Evolutionary conservation across 2,329 filamentous ascomycete species (phyloP).

Genomic region (Mariannaea sp.): DNA sequence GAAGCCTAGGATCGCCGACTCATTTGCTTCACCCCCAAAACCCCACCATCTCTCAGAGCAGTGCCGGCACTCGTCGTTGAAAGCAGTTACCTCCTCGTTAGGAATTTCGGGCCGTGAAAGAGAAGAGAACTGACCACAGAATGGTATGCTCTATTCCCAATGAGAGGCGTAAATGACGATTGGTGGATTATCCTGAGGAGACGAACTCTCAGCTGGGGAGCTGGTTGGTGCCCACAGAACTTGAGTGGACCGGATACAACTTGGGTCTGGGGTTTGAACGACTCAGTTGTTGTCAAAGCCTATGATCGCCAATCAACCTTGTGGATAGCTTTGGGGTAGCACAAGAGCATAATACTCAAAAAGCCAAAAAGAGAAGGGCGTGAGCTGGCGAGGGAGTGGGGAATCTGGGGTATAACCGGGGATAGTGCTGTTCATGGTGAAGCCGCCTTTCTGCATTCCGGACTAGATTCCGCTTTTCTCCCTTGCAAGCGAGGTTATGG

Average conservation of each 20-base stretch:
- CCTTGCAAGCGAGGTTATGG: neutral
- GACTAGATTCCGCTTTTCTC: conserved; percentile 14
- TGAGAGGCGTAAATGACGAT: conserved; percentile 22
- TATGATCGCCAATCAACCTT: conserved; percentile 14
- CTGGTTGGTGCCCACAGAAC: conserved; percentile 14
- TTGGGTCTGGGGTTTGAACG: conserved; percentile 12
- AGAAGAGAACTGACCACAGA: conserved; percentile 6
- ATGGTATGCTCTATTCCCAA: too few relatives aligned
- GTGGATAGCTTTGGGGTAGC: conserved; percentile 17
- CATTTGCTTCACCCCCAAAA: too few relatives aligned
- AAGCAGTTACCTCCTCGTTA: conserved; percentile 19
- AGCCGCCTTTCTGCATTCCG: neutral
- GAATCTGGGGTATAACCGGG: conserved; percentile 34
- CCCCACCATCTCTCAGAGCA: too few relatives aligned
- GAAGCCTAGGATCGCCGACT: too few relatives aligned
- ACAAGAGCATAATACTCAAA: too few relatives aligned
- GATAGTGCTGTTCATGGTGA: conserved; percentile 9
- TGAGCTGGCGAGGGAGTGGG: too few relatives aligned
- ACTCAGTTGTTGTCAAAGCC: conserved; percentile 17
- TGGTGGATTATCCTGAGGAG: conserved; percentile 35
- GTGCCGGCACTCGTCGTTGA: conserved; percentile 7
- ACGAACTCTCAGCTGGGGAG: conserved; percentile 1
- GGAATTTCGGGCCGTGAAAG: conserved; percentile 34
- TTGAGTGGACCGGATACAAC: conserved; percentile 34
- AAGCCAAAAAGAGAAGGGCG: too few relatives aligned